These are phyloP conservation scores for Populus trichocarpa DNA, from an alignment of 441 rosid genomes.

Conservation along the genomic window DNA sequence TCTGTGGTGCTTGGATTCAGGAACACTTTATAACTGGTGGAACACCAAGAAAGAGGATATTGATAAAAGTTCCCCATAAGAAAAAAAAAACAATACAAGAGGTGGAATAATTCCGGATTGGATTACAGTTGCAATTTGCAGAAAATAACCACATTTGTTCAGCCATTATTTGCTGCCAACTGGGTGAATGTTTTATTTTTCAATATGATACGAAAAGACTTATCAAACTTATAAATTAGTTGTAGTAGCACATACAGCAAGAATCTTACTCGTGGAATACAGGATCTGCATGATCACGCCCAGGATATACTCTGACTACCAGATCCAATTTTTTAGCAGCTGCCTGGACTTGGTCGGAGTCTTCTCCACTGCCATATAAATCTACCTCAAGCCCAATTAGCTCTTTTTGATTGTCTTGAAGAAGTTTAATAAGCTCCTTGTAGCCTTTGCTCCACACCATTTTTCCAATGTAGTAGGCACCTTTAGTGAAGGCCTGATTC, in stretches of 20 bases:
- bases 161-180: not conserved
- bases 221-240: not conserved
- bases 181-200: not conserved
- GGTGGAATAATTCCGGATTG: not conserved
- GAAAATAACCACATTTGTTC: not conserved
- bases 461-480: slow-evolving; percentile 85
- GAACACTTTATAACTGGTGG: slow-evolving; percentile 78
- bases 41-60: slow-evolving; percentile 4
- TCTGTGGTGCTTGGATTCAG: slow-evolving; percentile 98
- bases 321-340: slow-evolving; percentile 61
- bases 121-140: not conserved
- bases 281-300: slow-evolving; percentile 84
- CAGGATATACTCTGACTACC: slow-evolving; percentile 66
- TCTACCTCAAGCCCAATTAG: slow-evolving; percentile 72
- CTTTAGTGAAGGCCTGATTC: slow-evolving; percentile 58
- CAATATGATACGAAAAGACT: not conserved
- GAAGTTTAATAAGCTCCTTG: slow-evolving; percentile 77
- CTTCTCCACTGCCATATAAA: slow-evolving; percentile 88
- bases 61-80: not conserved
- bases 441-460: slow-evolving; percentile 99
- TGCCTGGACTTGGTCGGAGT: slow-evolving; percentile 62
- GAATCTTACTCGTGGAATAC: slow-evolving; percentile 81
- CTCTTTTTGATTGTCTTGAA: slow-evolving; percentile 65
- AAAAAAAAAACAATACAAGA: not conserved
- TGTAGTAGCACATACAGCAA: not conserved